Evolutionary conservation across 2,329 filamentous ascomycete genomes (phyloP).

Genomic region (Pyrenophora graminea): DNA sequence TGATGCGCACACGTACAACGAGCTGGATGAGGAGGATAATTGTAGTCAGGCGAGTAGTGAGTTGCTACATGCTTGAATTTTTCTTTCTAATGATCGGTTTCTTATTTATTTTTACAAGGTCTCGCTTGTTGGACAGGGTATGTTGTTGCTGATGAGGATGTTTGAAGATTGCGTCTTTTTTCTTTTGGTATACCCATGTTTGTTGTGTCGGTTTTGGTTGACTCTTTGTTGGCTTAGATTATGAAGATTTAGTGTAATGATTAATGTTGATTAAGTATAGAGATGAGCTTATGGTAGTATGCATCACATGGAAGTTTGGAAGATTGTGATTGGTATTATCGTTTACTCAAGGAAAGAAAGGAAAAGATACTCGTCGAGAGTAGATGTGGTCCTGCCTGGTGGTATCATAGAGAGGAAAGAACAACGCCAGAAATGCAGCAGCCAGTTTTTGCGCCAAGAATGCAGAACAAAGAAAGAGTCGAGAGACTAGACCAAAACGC

Average conservation of each 20-base stretch:
- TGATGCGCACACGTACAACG: neutral
- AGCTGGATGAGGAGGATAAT: constrained; percentile 9
- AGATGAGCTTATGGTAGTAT: too few relatives aligned
- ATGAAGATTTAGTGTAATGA: too few relatives aligned
- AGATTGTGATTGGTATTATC: too few relatives aligned
- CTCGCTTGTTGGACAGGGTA: neutral
- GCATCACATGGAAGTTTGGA: too few relatives aligned
- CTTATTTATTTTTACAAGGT: neutral
- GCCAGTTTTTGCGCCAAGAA: neutral
- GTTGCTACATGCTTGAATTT: constrained; percentile 5
- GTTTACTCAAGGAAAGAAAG: neutral
- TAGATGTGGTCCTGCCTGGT: neutral
- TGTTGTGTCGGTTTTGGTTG: too few relatives aligned
- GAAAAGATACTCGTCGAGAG: neutral
- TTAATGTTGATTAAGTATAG: too few relatives aligned
- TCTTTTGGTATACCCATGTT: too few relatives aligned
- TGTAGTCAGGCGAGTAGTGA: constrained; percentile 14
- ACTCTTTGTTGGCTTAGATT: too few relatives aligned
- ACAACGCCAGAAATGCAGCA: neutral
- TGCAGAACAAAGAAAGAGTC: neutral
- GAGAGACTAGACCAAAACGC: too few relatives aligned
- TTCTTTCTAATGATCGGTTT: neutral
- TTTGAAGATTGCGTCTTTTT: too few relatives aligned
- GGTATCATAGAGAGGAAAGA: neutral
- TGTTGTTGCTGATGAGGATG: too few relatives aligned